Evolutionary conservation across 805 yeast genomes (phyloP).

Genomic region (Hermanozyma aechmeae): DNA sequence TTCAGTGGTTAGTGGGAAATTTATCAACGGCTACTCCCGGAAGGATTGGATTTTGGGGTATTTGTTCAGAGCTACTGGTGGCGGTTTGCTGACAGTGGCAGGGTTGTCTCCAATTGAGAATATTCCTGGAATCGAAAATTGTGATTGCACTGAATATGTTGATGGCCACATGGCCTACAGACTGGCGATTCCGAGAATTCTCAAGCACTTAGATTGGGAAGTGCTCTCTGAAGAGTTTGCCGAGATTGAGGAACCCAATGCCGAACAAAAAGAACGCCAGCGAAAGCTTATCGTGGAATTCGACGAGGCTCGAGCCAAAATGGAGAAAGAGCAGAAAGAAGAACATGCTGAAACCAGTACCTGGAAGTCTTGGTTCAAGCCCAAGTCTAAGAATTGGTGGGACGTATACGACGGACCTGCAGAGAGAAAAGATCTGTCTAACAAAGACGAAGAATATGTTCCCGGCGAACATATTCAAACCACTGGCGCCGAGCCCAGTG

Average conservation of each 20-base stretch:
- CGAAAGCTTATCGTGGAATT: conserved; percentile 76
- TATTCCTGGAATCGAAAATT: conserved; percentile 64
- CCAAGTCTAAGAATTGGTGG: conserved; percentile 51
- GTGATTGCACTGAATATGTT: conserved; percentile 78
- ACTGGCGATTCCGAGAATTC: conserved; percentile 78
- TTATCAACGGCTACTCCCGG: conserved; percentile 82
- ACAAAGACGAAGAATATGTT: not conserved
- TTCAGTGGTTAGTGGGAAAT: conserved; percentile 81
- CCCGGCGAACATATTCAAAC: conserved; percentile 6
- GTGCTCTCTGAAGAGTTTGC: conserved; percentile 84
- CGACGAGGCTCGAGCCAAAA: conserved; percentile 69
- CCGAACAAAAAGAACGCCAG: conserved; percentile 76
- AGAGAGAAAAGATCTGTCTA: conserved; percentile 6
- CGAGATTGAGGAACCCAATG: conserved; percentile 94
- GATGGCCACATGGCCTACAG: conserved; percentile 98
- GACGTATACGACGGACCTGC: conserved; percentile 31
- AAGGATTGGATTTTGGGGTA: conserved; percentile 97
- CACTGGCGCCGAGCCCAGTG: conserved; percentile 5
- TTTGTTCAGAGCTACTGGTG: conserved; percentile 88
- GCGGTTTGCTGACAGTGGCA: conserved; percentile 85
- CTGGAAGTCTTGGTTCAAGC: conserved; percentile 42
- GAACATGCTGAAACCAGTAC: conserved; percentile 22
- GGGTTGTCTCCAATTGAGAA: conserved; percentile 72
- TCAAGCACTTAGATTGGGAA: conserved; percentile 64
- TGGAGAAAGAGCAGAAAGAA: conserved; percentile 35